These are phyloP conservation scores for Geranomyces variabilis DNA, from an alignment of 192 early-diverging fungal species.

Conservation along the genomic window DNA sequence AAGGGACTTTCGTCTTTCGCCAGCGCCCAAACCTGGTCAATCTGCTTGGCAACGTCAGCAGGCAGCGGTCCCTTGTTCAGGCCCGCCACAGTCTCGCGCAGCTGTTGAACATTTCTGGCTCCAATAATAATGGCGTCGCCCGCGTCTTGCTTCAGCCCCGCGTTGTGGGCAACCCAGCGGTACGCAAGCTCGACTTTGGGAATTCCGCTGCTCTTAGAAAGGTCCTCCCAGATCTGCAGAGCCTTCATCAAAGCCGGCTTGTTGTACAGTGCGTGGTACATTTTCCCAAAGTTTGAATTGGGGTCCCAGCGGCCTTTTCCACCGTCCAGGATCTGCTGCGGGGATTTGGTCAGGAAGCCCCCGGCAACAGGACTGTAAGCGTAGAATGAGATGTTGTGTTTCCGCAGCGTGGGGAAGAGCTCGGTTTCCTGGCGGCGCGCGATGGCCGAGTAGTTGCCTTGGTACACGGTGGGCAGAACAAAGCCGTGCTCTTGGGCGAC, in stretches of 20 bases:
- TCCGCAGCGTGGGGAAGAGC: conserved; percentile 29
- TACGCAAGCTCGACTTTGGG: conserved; percentile 27
- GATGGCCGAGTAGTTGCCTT: conserved; percentile 30
- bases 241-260: conserved; percentile 17
- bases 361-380: conserved; percentile 29
- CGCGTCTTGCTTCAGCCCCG: not conserved
- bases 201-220: conserved; percentile 11
- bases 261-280: conserved; percentile 18
- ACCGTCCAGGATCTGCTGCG: conserved; percentile 2
- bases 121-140: conserved; percentile 24
- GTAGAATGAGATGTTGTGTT: conserved; percentile 32
- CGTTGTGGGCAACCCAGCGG: conserved; percentile 30
- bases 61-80: conserved; percentile 26
- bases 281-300: not conserved
- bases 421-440: conserved; percentile 11
- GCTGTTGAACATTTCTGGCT: conserved; percentile 7
- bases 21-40: conserved; percentile 23
- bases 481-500: conserved; percentile 20
- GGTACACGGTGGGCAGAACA: conserved; percentile 32
- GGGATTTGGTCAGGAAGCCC: conserved; percentile 30
- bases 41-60: not conserved
- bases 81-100: conserved; percentile 6
- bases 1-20: conserved; percentile 1
- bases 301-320: conserved; percentile 24
- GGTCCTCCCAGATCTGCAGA: conserved; percentile 12